Evolutionary conservation across 2,329 filamentous ascomycete species (phyloP).

Genomic region (Fusarium illudens): DNA sequence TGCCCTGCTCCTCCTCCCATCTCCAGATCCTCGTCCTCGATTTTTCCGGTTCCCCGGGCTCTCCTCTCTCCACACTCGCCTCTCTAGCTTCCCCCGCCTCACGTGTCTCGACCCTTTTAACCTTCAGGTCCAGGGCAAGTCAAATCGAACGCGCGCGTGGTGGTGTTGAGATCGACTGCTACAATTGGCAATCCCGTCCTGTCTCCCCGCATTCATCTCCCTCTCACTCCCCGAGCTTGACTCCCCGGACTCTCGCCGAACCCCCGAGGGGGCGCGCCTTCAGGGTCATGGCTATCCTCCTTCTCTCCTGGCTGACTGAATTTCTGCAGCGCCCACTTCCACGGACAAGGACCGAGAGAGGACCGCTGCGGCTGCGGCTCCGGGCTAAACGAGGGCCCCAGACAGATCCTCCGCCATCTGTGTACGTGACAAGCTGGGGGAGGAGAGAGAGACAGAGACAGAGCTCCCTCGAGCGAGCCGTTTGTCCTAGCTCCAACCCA

Average conservation of each 20-base stretch:
- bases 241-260: constrained; percentile 19
- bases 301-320: neutral
- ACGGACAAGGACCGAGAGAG: constrained; percentile 38
- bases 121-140: constrained; percentile 3
- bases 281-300: neutral
- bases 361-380: constrained; percentile 27
- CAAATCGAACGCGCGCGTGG: too few relatives aligned
- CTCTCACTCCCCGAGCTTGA: neutral
- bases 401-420: constrained; percentile 8
- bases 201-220: constrained; percentile 1
- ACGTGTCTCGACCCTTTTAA: constrained; percentile 10
- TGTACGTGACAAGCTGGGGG: neutral
- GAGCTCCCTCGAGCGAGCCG: constrained; percentile 23
- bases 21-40: neutral
- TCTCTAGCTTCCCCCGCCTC: constrained; percentile 25
- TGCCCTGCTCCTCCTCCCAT: neutral
- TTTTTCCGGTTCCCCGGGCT: constrained; percentile 24
- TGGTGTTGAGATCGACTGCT: neutral
- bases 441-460: constrained; percentile 3
- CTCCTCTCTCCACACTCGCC: constrained; percentile 12
- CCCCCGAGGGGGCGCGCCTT: constrained; percentile 10
- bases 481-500: constrained; percentile 38
- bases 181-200: constrained; percentile 4
- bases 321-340: constrained; percentile 17
- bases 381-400: constrained; percentile 24